phyloP scores from a whole-genome alignment of 106 monocot species.

The Gastrodia elata region DNA sequence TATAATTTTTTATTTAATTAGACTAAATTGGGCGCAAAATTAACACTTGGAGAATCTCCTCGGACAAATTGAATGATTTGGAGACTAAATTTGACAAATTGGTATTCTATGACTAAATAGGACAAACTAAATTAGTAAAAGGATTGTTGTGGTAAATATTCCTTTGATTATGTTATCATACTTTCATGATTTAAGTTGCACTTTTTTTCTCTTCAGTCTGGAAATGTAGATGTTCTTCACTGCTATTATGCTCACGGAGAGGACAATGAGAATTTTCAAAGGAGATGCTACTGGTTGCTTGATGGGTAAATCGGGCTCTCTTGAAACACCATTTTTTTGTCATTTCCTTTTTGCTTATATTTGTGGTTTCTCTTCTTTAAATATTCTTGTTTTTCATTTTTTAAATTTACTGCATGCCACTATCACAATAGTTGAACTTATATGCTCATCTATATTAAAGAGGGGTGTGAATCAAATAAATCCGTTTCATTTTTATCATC shows the following conservation, averaged over 20 bases:
- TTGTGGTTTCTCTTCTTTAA: background rate
- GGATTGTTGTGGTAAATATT: no score
- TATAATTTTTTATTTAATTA: no score
- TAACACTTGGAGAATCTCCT: no score
- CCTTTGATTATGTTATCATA: background rate
- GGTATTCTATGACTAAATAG: no score
- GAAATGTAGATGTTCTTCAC: slow-evolving; percentile 14
- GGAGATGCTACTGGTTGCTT: slow-evolving; percentile 21
- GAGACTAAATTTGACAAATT: no score
- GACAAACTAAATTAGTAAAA: no score
- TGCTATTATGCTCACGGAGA: slow-evolving; percentile 25
- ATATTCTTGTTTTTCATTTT: background rate
- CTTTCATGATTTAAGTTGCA: background rate
- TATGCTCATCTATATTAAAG: no score
- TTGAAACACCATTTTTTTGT: background rate
- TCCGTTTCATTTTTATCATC: no score
- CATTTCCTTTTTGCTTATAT: background rate
- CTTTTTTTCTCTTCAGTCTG: slow-evolving; percentile 2
- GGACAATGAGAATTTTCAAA: slow-evolving; percentile 15
- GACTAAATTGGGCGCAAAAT: no score
- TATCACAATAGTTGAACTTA: background rate
- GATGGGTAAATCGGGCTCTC: slow-evolving; percentile 11
- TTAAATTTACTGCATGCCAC: background rate
- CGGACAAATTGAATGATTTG: no score
- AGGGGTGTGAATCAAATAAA: no score